Evolutionary conservation across 2,329 filamentous ascomycete genomes (phyloP), one percentile per base, ranked within the genome.

Genomic region (Alternaria ventricosa): DNA sequence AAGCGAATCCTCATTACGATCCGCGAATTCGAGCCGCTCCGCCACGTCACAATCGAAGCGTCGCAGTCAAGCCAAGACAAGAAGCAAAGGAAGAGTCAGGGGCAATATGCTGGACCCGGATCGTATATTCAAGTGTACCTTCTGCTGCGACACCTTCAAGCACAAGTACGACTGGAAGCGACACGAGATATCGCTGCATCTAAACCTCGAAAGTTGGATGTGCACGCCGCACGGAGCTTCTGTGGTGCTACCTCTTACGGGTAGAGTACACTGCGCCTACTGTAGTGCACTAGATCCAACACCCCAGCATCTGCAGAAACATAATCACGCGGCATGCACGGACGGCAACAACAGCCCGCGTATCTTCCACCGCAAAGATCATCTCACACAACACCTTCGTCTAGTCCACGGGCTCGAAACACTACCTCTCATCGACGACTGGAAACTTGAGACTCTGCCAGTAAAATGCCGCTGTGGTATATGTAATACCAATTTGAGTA

Each of bases 301-400:
- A 8, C 75, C 79, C 25, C 82, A 85, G 18, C 87, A 89, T 74
- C 72, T 88, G 23, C 86, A 88, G 69, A 80, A 78, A 13, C 87
- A 89, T 76, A 87, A 87, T 66, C 87, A 86, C 71, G 79, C 79
- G 36, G 80, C 87, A 20, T 93, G 91, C 74, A 87, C 88, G 59
- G 89, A 92, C 70, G 86, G 89, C 70, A 83, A 83, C 3, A 66
- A 84, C 3, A 82, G 85, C 55, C 89, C 91, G 68, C 85, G 87
- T 27, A 87, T 85, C 0, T 88, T 88, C 72, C 87, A 85, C 66
- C 81, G 86, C 23, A 88, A 88, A 72, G 87, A 88, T 68, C 87
- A 88, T 68, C 81, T 88, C n/a, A 84, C 86, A 27, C 87, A 88
- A 67, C 86, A 88, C 71, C 78, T 88, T 25, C 82, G 85, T 23